A percentile compares a stretch with the other conserved stretches of the same genome.
Conservation (phyloP, 2,329 filamentous ascomycete species). For the Aspergillus thermomutatus region DNA sequence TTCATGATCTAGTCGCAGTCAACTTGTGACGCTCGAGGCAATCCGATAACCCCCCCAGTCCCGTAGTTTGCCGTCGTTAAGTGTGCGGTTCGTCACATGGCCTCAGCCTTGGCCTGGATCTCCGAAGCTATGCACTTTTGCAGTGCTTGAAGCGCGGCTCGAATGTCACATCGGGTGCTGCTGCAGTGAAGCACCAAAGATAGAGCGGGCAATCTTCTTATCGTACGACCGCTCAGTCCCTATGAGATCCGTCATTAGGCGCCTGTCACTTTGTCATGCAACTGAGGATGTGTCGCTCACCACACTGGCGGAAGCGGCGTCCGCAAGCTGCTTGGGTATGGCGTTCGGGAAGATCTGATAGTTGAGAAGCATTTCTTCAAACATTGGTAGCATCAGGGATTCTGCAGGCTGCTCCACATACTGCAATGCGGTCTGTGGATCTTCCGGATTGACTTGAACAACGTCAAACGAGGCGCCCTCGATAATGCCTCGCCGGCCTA, state of each 20-base stretch:
- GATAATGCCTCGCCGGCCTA: slow-evolving; percentile 39
- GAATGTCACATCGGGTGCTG: slow-evolving; percentile 30
- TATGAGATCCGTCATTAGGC: slow-evolving; percentile 7
- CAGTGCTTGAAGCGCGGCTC: slow-evolving; percentile 39
- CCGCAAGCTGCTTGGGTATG: slow-evolving; percentile 25
- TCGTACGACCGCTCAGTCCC: slow-evolving; percentile 42
- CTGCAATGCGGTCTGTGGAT: slow-evolving; percentile 24
- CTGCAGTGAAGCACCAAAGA: slow-evolving; percentile 41
- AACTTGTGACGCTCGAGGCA: background rate
- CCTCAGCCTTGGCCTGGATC: slow-evolving; percentile 17
- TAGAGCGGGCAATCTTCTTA: slow-evolving; percentile 41
- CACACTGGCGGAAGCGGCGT: slow-evolving; percentile 25
- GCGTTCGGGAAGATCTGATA: slow-evolving; percentile 27
- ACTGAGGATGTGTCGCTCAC: slow-evolving; percentile 18
- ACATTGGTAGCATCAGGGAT: slow-evolving; percentile 20
- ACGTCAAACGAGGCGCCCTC: slow-evolving; percentile 26
- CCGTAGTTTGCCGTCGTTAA: background rate
- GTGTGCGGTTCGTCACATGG: slow-evolving; percentile 7
- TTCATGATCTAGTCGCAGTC: background rate
- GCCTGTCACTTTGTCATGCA: slow-evolving; percentile 7
- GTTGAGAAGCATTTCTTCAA: slow-evolving; percentile 28
- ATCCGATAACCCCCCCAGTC: background rate
- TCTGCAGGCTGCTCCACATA: slow-evolving; percentile 25
- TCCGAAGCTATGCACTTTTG: slow-evolving; percentile 35
- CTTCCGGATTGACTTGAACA: slow-evolving; percentile 17